These are phyloP conservation scores for Magnolia officinalis DNA, from an alignment of 164 flowering plant genomes.

Conservation along the genomic window DNA sequence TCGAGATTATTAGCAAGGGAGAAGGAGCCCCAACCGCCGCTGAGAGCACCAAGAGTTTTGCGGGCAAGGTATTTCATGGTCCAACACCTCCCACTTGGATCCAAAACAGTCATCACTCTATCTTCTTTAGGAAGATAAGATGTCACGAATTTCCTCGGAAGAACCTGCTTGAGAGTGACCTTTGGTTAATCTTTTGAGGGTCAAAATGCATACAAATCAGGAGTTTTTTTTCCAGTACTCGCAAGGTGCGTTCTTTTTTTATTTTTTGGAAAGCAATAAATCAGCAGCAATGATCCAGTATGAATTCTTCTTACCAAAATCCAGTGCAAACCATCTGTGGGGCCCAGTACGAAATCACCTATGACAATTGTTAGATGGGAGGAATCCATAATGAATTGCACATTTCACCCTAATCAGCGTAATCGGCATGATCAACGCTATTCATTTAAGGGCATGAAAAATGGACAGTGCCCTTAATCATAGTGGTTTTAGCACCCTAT, in stretches of 20 bases:
- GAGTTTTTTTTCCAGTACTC: not conserved
- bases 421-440: no score
- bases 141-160: not conserved
- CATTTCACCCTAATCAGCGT: no score
- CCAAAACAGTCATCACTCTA: constrained; percentile 8
- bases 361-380: no score
- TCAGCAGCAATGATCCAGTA: not conserved
- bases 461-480: no score
- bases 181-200: not conserved
- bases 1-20: constrained; percentile 9
- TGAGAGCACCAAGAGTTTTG: not conserved
- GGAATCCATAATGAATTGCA: no score
- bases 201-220: not conserved
- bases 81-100: constrained; percentile 18
- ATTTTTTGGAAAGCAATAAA: not conserved
- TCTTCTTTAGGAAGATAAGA: not conserved
- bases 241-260: not conserved
- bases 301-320: no score
- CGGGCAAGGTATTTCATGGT: not conserved
- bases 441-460: no score
- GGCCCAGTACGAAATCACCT: no score
- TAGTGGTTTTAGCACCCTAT: no score
- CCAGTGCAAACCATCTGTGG: no score
- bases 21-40: constrained; percentile 17
- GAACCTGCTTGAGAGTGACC: constrained; percentile 1